phyloP scores from a whole-genome alignment of 257 asterid species.

The Plectranthus barbatus region DNA sequence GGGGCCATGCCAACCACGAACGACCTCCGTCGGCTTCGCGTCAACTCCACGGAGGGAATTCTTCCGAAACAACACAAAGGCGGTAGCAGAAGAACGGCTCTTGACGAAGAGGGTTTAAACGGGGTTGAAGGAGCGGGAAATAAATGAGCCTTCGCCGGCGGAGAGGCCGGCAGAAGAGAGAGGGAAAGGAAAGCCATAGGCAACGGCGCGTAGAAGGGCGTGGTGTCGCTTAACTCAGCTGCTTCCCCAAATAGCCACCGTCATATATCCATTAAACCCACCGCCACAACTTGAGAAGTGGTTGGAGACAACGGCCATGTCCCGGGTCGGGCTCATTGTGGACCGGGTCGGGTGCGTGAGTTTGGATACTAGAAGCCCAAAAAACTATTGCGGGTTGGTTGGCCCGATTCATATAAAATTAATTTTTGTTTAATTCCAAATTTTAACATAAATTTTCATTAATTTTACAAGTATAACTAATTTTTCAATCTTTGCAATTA shows the following conservation, averaged over 20 bases:
- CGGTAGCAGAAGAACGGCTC: constrained; percentile 9
- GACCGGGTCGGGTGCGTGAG: no score
- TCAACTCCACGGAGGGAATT: not conserved
- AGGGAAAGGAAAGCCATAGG: constrained; percentile 35
- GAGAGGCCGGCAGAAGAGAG: constrained; percentile 18
- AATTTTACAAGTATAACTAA: no score
- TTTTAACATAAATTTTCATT: no score
- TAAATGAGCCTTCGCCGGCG: constrained; percentile 20
- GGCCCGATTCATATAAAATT: no score
- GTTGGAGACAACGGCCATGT: not conserved
- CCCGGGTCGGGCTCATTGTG: not conserved
- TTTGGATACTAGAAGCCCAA: no score
- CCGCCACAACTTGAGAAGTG: constrained; percentile 8
- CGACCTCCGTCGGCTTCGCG: constrained; percentile 27
- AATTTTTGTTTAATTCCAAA: no score
- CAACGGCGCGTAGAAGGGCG: constrained; percentile 16
- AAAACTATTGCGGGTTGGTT: no score
- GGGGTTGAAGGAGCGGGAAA: constrained; percentile 18
- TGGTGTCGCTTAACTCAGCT: not conserved
- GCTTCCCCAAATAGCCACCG: not conserved
- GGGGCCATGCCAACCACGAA: constrained; percentile 76
- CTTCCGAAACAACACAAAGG: not conserved
- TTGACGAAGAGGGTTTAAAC: constrained; percentile 5
- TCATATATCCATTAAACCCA: constrained; percentile 10
- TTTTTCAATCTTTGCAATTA: no score